These are phyloP conservation scores for Nemania abortiva DNA, from an alignment of 2,329 filamentous ascomycete genomes.

Conservation along the genomic window DNA sequence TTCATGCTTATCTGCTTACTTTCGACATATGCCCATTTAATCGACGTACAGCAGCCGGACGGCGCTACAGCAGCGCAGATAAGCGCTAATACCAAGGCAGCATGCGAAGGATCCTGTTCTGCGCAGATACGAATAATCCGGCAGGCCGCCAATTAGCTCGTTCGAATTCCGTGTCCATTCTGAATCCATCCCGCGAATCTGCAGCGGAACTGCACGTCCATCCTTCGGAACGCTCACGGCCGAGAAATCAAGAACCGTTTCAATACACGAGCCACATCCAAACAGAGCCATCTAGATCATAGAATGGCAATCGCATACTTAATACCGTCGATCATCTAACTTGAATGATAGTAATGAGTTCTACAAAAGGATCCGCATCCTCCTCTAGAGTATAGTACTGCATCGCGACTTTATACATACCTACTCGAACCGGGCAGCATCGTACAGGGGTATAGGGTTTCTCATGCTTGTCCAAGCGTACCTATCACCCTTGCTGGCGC, in stretches of 20 bases:
- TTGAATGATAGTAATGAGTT: background rate
- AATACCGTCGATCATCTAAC: background rate
- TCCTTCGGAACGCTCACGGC: background rate
- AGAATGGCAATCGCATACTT: background rate
- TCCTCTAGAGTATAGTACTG: background rate
- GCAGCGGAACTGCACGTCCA: background rate
- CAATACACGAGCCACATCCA: background rate
- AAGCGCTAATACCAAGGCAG: slow-evolving; percentile 28
- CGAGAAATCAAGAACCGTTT: background rate
- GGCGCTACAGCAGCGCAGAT: slow-evolving; percentile 5
- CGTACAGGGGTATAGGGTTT: background rate
- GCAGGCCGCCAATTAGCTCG: background rate
- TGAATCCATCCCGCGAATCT: background rate
- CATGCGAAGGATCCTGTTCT: slow-evolving; percentile 26
- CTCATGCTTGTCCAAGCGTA: slow-evolving; percentile 3
- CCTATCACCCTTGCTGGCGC: slow-evolving; percentile 16
- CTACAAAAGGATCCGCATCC: background rate
- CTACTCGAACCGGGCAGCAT: background rate
- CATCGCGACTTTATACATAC: background rate
- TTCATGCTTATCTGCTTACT: slow-evolving; percentile 15
- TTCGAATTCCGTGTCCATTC: background rate
- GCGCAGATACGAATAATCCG: slow-evolving; percentile 22
- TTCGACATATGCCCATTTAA: slow-evolving; percentile 5
- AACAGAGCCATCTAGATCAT: background rate
- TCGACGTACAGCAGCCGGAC: slow-evolving; percentile 15